Percentiles rank a stretch among this genome's conserved stretches.
Evolutionary conservation across 2,329 filamentous ascomycete genomes (phyloP).

Genomic region (Penicillium sp.): DNA sequence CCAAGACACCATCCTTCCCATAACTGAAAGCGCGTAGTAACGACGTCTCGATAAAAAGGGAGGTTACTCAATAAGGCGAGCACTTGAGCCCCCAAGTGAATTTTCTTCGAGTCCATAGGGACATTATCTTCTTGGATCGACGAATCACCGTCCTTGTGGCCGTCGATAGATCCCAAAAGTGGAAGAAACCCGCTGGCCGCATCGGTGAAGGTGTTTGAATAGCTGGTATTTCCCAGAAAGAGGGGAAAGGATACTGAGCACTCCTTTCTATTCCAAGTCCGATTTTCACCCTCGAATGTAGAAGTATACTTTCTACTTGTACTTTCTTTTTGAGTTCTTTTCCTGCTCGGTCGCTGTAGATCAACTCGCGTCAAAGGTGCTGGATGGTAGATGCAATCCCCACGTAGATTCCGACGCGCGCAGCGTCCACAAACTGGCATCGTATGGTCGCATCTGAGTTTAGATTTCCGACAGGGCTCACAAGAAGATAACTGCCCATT

Average conservation of each 20-base stretch:
- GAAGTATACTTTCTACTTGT: not conserved
- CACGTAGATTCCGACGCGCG: conserved; percentile 10
- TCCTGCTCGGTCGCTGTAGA: conserved; percentile 1
- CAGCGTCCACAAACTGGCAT: conserved; percentile 28
- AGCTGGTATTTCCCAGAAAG: conserved; percentile 13
- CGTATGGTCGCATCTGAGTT: conserved; percentile 28
- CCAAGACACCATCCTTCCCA: conserved; percentile 29
- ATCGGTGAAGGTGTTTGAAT: conserved; percentile 10
- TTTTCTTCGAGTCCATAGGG: conserved; percentile 15
- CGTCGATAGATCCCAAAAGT: not conserved
- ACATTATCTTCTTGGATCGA: not conserved
- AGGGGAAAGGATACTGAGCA: conserved; percentile 2
- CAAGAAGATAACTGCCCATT: conserved; percentile 27
- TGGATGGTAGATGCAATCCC: conserved; percentile 24
- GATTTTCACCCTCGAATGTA: not conserved
- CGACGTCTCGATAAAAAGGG: conserved; percentile 22
- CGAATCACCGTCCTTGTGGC: not conserved
- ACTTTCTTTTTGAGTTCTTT: not conserved
- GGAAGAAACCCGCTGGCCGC: conserved; percentile 11
- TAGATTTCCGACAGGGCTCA: conserved; percentile 32
- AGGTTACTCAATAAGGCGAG: conserved; percentile 26
- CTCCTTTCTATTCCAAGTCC: conserved; percentile 10
- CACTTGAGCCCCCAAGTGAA: conserved; percentile 29
- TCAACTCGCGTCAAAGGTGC: conserved; percentile 16
- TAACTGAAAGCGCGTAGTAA: conserved; percentile 17